Evolutionary conservation across 371 early-diverging fungal genomes (phyloP), one percentile per base, ranked within the genome.

Genomic region (Mortierella sp.): DNA sequence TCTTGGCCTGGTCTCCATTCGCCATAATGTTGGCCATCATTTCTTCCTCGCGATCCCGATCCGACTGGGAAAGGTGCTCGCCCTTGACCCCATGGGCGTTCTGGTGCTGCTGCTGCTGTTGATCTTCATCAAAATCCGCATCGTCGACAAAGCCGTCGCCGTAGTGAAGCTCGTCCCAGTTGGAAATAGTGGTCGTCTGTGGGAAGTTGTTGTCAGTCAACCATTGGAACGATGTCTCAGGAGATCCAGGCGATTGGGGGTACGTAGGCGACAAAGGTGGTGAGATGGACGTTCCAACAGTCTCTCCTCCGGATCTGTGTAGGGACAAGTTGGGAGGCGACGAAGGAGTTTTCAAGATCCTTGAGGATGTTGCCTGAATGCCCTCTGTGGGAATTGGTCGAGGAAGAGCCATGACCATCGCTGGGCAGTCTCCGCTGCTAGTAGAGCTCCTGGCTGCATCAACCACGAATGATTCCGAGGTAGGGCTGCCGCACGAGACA

Each of bases 1-100:
- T 79, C 77, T 82, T 81, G 59, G 74, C 75, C 28, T 76, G 76
- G 43, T 79, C 71, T 5, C 86, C 86, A 19, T 79, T 81, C 13
- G 82, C 82, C 79, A 79, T 82, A 46, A 86, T 86, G 1, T 57
- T 21, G 2, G 86, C 86, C 86, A 86, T 86, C 77, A 86, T 48
- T 19, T 86, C 82, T 19, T 86, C 86, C 55, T 86, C 86, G 0
- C 51, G 79, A 14, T 74, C 77, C 26, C 82, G 77, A 59, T 86
- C 86, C 5, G 73, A 75, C 14, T 86, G 74, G 3, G 82, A 59
- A 44, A 77, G 51, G 72, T 86, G 37, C 50, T 86, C 86, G 40
- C 86, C 86, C 37, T 86, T 86, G 71, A 79, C 37, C 75, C 69
- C 40, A 71, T 61, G 19, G 3, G 31, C 53, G n/a, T 46, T 24